Evolutionary conservation across 306 rosid species (phyloP).

Genomic region (cucumber (Cucumis sativus)): DNA sequence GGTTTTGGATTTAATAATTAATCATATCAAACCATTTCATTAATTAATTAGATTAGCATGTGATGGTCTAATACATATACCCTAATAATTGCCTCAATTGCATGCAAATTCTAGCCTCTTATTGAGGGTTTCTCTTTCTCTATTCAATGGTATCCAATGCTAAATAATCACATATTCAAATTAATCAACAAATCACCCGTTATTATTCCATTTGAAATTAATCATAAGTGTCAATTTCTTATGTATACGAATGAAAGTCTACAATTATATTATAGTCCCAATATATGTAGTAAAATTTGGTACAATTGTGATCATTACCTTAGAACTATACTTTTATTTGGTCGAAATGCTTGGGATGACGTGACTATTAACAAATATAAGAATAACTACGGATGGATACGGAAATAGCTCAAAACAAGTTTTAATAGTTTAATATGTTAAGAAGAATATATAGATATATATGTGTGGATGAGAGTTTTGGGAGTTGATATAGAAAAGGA

Average conservation of each 20-base stretch:
- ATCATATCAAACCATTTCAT: background rate
- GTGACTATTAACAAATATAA: background rate
- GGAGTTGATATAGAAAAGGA: background rate
- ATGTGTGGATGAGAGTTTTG: background rate
- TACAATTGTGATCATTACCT: no score
- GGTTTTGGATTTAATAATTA: background rate
- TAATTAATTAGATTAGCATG: conserved; percentile 10
- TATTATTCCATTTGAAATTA: no score
- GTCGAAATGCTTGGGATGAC: background rate
- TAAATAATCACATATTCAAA: background rate
- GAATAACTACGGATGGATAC: background rate
- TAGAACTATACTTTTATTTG: background rate
- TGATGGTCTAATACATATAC: conserved; percentile 4
- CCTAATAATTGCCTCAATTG: conserved; percentile 2
- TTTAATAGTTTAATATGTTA: background rate
- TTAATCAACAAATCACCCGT: no score
- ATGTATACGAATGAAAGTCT: no score
- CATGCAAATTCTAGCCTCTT: background rate
- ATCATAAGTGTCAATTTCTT: no score
- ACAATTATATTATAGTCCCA: no score
- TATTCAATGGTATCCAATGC: background rate
- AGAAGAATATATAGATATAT: no score
- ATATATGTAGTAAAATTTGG: no score
- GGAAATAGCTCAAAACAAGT: background rate
- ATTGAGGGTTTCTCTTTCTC: background rate